Evolutionary conservation across 2,329 filamentous ascomycete genomes (phyloP).

Genomic region (Trichoderma koningiopsis): DNA sequence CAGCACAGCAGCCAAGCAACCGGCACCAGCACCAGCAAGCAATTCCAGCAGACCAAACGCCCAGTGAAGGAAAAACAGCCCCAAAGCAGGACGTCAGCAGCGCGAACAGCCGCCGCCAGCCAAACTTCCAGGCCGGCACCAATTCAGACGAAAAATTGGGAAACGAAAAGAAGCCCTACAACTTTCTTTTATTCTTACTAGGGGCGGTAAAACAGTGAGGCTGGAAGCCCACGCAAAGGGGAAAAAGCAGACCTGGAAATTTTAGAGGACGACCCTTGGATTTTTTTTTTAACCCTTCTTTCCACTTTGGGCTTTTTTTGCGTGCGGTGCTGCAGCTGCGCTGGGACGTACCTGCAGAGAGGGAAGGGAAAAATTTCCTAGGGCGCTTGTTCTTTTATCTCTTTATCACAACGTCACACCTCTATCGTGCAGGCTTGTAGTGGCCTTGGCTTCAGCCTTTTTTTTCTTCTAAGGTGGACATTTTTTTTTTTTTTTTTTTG

Average conservation of each 20-base stretch:
- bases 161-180: background rate
- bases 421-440: background rate
- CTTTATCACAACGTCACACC: background rate
- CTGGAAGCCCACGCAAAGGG: background rate
- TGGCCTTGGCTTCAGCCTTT: background rate
- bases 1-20: slow-evolving; percentile 42
- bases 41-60: background rate
- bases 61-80: background rate
- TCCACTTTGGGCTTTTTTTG: background rate
- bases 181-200: background rate
- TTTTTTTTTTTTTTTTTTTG: background rate
- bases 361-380: background rate
- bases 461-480: background rate
- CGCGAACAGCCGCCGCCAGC: background rate
- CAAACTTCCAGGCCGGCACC: background rate
- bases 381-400: slow-evolving; percentile 1
- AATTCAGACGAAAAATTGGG: background rate
- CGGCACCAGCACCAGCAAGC: background rate
- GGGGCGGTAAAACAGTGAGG: background rate
- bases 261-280: background rate
- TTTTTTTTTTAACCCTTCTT: background rate
- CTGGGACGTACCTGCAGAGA: slow-evolving; percentile 4
- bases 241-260: background rate
- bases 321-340: slow-evolving; percentile 1
- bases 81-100: slow-evolving; percentile 33